These are phyloP conservation scores for Steccherinum ochraceum DNA, from an alignment of 768 basidiomycete species.

Conservation along the genomic window DNA sequence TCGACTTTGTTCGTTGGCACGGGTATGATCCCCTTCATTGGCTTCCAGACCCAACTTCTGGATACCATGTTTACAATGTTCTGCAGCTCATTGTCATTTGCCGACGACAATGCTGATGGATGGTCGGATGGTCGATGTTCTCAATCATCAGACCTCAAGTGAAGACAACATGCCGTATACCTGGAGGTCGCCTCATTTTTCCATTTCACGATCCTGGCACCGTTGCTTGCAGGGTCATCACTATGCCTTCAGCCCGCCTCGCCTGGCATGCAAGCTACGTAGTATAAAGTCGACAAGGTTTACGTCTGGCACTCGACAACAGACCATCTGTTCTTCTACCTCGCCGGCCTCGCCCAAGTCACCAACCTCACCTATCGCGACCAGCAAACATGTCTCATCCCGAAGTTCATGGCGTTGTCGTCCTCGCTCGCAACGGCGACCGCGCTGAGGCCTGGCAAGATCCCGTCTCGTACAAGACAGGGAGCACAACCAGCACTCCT, in stretches of 20 bases:
- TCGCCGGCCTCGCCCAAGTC: not conserved
- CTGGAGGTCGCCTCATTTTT: not conserved
- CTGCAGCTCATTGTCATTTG: not conserved
- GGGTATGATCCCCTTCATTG: too few species aligned
- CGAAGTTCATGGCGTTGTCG: constrained; percentile 69
- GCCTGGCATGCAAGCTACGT: not conserved
- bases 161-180: not conserved
- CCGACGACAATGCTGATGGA: too few species aligned
- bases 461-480: constrained; percentile 57
- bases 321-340: not conserved
- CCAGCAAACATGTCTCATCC: constrained; percentile 32
- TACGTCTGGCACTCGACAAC: not conserved
- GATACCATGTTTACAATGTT: not conserved
- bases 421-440: constrained; percentile 77
- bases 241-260: too few species aligned
- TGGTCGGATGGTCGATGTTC: not conserved
- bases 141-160: not conserved
- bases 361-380: not conserved
- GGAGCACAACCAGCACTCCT: constrained; percentile 65
- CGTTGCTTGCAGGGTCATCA: too few species aligned
- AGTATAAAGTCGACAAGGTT: not conserved
- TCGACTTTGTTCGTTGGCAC: too few species aligned
- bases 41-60: too few species aligned
- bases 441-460: constrained; percentile 65
- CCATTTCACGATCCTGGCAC: too few species aligned